These are phyloP conservation scores for Kokia cookei DNA, from an alignment of 441 rosid species.

Conservation along the genomic window DNA sequence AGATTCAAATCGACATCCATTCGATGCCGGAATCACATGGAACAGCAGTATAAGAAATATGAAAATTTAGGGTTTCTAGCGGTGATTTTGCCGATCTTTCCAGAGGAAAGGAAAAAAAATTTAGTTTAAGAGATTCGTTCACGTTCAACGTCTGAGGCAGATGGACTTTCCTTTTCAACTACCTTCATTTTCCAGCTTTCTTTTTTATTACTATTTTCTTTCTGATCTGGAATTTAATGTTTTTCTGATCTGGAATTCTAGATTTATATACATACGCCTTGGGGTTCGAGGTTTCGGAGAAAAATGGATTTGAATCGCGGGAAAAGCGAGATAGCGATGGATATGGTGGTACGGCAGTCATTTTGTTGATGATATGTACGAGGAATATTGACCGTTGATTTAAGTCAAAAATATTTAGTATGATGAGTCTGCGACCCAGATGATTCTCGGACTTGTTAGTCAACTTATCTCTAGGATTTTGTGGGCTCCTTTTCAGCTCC, in stretches of 20 bases:
- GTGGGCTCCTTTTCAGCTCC: background rate
- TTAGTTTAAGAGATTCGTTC: conserved; percentile 26
- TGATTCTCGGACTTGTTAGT: background rate
- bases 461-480: background rate
- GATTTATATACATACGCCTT: background rate
- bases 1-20: conserved; percentile 21
- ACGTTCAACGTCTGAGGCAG: conserved; percentile 19
- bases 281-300: background rate
- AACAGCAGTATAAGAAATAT: conserved; percentile 1
- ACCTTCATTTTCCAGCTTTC: background rate
- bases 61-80: conserved; percentile 33
- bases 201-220: background rate
- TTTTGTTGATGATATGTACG: background rate
- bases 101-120: background rate
- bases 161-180: background rate
- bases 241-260: background rate
- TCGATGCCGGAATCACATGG: conserved; percentile 27
- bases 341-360: background rate
- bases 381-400: conserved; percentile 4
- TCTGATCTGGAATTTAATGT: background rate
- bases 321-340: background rate
- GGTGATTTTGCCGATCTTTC: background rate
- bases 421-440: background rate
- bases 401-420: background rate
- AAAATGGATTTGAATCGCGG: background rate